Conservation (phyloP, 225 moss, liverwort and hornwort genomes). For the Antitrichia curtipendula region DNA sequence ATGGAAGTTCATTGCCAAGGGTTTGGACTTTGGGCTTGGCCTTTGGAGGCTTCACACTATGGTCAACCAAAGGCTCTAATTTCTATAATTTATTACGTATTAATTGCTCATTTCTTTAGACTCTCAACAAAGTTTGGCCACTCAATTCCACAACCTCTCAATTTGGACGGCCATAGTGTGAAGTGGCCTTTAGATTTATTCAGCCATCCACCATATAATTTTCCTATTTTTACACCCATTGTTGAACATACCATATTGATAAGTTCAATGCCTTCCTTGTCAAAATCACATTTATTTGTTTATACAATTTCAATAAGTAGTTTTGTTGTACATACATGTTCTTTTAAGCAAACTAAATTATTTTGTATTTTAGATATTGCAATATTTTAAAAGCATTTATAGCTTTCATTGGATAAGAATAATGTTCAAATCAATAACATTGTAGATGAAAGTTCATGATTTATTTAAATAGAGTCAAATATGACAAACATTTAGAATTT, state of each 20-base stretch:
- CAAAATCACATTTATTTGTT: too few species aligned
- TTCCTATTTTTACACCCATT: background rate
- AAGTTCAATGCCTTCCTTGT: background rate
- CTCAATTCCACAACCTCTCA: too few species aligned
- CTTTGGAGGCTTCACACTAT: too few species aligned
- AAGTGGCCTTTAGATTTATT: background rate
- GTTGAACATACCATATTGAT: background rate
- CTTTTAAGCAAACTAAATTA: background rate
- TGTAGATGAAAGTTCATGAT: too few species aligned
- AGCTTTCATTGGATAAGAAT: background rate
- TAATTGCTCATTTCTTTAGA: too few species aligned
- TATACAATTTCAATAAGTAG: background rate
- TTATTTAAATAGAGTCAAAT: background rate
- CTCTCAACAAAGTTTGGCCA: too few species aligned
- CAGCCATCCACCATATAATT: accelerated
- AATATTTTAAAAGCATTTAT: background rate
- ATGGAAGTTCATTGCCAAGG: too few species aligned
- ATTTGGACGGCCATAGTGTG: too few species aligned
- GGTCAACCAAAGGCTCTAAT: too few species aligned
- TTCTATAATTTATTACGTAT: too few species aligned
- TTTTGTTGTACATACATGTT: background rate
- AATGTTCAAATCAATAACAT: too few species aligned
- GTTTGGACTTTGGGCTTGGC: too few species aligned
- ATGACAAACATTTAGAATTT: background rate
- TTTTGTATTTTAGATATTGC: background rate